Percentiles rank a stretch among this genome's conserved stretches.
phyloP scores from a whole-genome alignment of 2,329 filamentous ascomycete species.

The Trichoderma koningii region DNA sequence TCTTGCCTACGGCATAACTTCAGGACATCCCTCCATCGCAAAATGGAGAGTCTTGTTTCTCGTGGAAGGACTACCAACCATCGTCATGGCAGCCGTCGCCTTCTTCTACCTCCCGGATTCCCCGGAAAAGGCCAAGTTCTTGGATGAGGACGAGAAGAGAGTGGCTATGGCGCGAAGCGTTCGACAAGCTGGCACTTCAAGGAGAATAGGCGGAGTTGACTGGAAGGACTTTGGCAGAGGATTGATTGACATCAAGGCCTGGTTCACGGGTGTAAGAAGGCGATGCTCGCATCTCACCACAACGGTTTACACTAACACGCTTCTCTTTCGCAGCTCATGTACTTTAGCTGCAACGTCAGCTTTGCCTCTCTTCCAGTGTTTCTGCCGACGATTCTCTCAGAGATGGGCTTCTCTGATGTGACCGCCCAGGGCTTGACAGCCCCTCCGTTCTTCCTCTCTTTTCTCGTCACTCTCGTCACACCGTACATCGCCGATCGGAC shows the following conservation, averaged over 20 bases:
- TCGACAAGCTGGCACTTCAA: conserved; percentile 30
- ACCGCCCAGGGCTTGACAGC: conserved; percentile 46
- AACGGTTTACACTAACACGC: conserved; percentile 22
- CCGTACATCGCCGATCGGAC: conserved; percentile 42
- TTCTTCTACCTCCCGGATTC: conserved; percentile 39
- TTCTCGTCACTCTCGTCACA: conserved; percentile 38
- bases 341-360: conserved; percentile 44
- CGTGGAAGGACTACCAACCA: conserved; percentile 37
- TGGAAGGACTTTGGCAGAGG: conserved; percentile 41
- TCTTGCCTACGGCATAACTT: conserved; percentile 40
- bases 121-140: conserved; percentile 36
- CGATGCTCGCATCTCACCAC: neutral
- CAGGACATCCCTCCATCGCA: conserved; percentile 33
- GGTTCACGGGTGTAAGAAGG: conserved; percentile 29
- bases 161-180: conserved; percentile 33
- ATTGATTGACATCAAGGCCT: conserved; percentile 39
- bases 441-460: conserved; percentile 45
- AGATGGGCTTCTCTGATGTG: conserved; percentile 44
- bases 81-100: conserved; percentile 35
- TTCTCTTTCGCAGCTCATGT: conserved; percentile 39
- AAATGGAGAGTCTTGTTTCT: conserved; percentile 40
- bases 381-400: conserved; percentile 45
- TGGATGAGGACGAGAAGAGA: conserved; percentile 35
- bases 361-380: conserved; percentile 46
- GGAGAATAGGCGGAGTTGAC: conserved; percentile 28